A percentile compares a stretch with the other conserved stretches of the same genome.
These are phyloP conservation scores for Prunus salicina DNA, from an alignment of 306 rosid species.

Conservation along the genomic window DNA sequence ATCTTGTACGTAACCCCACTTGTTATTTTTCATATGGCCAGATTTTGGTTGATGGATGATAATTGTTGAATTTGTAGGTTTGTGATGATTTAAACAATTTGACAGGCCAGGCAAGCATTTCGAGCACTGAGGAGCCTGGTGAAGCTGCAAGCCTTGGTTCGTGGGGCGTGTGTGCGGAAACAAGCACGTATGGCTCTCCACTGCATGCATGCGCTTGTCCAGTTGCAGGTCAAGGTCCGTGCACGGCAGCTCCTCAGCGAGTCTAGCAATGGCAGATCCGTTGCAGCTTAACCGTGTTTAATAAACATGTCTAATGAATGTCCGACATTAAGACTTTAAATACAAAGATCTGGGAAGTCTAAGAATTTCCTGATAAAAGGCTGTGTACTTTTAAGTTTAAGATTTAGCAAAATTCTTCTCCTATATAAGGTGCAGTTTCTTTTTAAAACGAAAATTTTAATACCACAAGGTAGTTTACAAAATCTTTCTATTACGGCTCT, in stretches of 20 bases:
- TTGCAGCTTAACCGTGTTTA: neutral
- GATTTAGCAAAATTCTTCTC: neutral
- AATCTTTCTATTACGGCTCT: neutral
- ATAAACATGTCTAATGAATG: neutral
- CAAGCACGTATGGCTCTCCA: conserved; percentile 71
- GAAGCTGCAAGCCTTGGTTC: conserved; percentile 82
- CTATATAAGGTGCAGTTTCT: neutral
- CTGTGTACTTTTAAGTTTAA: neutral
- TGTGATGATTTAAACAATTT: neutral
- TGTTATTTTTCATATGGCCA: neutral
- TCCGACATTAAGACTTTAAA: neutral
- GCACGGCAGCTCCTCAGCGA: conserved; percentile 56
- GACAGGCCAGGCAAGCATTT: conserved; percentile 75
- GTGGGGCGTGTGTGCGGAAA: conserved; percentile 61
- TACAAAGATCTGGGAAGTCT: neutral
- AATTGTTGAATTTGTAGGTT: neutral
- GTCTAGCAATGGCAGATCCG: neutral
- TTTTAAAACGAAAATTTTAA: neutral
- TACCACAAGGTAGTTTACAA: neutral
- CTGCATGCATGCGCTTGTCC: conserved; percentile 71
- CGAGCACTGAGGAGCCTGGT: conserved; percentile 69
- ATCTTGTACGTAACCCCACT: conserved; percentile 56
- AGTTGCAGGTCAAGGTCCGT: conserved; percentile 71
- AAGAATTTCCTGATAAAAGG: neutral
- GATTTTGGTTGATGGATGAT: neutral